Base-by-base conservation (phyloP, 306 rosid species). In the Geum urbanum region DNA sequence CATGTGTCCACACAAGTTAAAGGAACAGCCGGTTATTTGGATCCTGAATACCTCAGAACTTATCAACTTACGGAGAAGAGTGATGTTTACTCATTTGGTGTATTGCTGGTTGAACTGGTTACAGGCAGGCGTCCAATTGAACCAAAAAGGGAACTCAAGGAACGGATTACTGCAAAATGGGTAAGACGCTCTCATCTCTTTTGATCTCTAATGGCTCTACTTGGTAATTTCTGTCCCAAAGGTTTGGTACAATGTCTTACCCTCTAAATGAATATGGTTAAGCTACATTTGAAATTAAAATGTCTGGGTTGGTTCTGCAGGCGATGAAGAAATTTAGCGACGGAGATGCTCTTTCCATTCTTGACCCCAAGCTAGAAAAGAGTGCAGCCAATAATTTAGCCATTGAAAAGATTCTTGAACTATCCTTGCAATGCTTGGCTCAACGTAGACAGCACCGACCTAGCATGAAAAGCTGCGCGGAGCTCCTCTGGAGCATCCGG, bases 21-120 rank as follows among this genome's bases (percentile, higher is more conserved):
- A 69, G 99, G 99, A 81, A 91, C 99, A 27, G 99, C 99, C n/a
- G 99, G 99, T 51, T 95, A 95, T 84, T 83, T 95, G 89, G 99
- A 95, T 63, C 99, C 99, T 15, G 99, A 95, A 72, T 95, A 95
- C 86, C 82, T 95, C 57, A 91, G 79, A 83, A 91, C 97, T 39
- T 89, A 95, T 75, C 99, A 89, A 53, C 95, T 95, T 47, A 95
- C 97, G 5, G 97, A 91, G 56, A 95, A 91, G 81, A 95, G 99
- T 75, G 99, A 95, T n/a, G 97, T 91, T 57, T 95, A 87, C 75
- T 95, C 99, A 12, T 95, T 91, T 74, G 99, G 99, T 20, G 91
- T 95, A 74, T 77, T 95, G 61, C 82, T 95, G 80, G 92, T 95
- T 79, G 99, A 95, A 77, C 85, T 91, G 35, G 86, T 87, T 77